phyloP scores from a whole-genome alignment of 2,329 filamentous ascomycete species.

The Gnomoniopsis sp. region DNA sequence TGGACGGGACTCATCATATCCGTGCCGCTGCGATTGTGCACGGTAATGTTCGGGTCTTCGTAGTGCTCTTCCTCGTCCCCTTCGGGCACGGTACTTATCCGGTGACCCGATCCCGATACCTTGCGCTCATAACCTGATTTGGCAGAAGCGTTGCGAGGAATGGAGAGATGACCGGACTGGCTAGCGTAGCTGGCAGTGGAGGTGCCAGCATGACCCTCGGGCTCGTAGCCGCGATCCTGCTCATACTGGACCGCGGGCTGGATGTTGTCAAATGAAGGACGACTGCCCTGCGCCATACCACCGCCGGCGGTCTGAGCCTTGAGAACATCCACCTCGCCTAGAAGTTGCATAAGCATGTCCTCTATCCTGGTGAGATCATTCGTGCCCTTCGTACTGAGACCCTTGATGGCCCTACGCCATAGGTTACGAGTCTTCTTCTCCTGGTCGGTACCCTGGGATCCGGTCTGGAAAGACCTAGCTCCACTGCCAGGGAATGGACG shows the following conservation, averaged over 20 bases:
- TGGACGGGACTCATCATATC: conserved; percentile 60
- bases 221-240: conserved; percentile 74
- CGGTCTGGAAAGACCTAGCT: conserved; percentile 56
- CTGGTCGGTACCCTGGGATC: conserved; percentile 57
- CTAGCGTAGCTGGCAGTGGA: conserved; percentile 68
- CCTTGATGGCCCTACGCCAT: conserved; percentile 91
- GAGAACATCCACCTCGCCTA: conserved; percentile 85
- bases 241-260: conserved; percentile 61
- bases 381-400: conserved; percentile 80
- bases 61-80: conserved; percentile 61
- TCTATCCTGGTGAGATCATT: conserved; percentile 87
- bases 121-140: conserved; percentile 49
- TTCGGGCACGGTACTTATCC: conserved; percentile 87
- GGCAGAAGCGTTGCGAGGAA: conserved; percentile 46
- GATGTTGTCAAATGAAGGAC: conserved; percentile 66
- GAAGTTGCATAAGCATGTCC: conserved; percentile 85
- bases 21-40: conserved; percentile 36
- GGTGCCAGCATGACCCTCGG: conserved; percentile 74
- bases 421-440: conserved; percentile 80
- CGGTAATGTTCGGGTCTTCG: conserved; percentile 18
- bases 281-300: conserved; percentile 44
- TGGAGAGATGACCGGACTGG: conserved; percentile 73
- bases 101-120: conserved; percentile 60
- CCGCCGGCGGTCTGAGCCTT: conserved; percentile 55
- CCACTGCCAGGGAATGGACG: conserved; percentile 72